A percentile compares a stretch with the other conserved stretches of the same genome.
Conservation (phyloP, 768 basidiomycete genomes). For the Tricholoma terreum region DNA sequence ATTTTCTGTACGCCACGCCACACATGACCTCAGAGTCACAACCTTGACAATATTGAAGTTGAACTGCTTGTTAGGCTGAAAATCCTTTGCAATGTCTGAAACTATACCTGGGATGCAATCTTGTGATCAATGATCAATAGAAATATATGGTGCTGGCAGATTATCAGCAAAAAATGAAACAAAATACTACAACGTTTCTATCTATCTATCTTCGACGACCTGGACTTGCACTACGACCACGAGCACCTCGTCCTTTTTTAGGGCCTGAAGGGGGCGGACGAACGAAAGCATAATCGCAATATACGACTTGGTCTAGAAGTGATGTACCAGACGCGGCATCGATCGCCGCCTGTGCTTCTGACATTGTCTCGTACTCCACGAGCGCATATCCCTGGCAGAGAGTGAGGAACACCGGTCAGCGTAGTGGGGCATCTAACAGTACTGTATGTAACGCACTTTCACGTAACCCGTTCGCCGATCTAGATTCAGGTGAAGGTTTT, state of each 20-base stretch:
- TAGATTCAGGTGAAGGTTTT: constrained; percentile 95
- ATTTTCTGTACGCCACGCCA: neutral
- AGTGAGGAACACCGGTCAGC: constrained; percentile 4
- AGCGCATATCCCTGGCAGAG: constrained; percentile 87
- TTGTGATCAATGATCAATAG: neutral
- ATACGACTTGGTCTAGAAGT: constrained; percentile 81
- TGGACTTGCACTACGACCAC: constrained; percentile 84
- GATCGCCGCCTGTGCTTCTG: constrained; percentile 92
- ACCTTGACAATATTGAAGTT: too few relatives aligned
- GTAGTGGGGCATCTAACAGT: constrained; percentile 1
- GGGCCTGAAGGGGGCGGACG: constrained; percentile 83
- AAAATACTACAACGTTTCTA: constrained; percentile 9
- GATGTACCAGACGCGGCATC: constrained; percentile 82
- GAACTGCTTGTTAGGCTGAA: neutral
- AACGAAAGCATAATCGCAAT: constrained; percentile 92
- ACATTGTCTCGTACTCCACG: constrained; percentile 95
- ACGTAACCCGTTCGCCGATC: constrained; percentile 98
- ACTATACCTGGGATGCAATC: neutral
- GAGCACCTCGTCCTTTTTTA: constrained; percentile 65
- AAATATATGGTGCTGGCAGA: neutral
- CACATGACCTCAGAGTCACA: neutral
- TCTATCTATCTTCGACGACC: constrained; percentile 46
- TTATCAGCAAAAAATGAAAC: neutral
- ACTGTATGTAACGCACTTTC: constrained; percentile 57
- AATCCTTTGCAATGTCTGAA: neutral